Percentiles rank a stretch among this genome's conserved stretches.
Conservation (phyloP, 78 protist genomes). For the Salpingoeca rosetta region DNA sequence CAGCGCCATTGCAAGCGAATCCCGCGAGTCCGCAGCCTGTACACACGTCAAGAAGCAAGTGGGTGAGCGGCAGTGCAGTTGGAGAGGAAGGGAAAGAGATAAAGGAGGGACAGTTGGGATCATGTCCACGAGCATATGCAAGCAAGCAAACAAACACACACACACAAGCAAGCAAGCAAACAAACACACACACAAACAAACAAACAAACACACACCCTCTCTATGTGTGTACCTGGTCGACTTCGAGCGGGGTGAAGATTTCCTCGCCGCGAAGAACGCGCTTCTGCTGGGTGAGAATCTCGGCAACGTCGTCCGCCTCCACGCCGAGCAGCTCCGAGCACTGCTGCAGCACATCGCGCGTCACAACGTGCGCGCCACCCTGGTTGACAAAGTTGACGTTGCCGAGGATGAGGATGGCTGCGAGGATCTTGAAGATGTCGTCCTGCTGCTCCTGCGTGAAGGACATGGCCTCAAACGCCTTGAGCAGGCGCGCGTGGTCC, state of each 20-base stretch:
- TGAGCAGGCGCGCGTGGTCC: not conserved
- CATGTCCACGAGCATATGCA: not conserved
- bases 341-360: not conserved
- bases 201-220: not conserved
- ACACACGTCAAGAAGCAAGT: no score
- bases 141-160: no score
- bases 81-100: no score
- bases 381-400: constrained; percentile 18
- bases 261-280: not conserved
- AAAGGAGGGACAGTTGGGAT: not conserved
- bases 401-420: constrained; percentile 49
- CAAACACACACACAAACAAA: no score
- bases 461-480: constrained; percentile 48
- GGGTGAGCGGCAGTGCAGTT: constrained; percentile 13
- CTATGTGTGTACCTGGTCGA: not conserved
- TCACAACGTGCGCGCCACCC: not conserved
- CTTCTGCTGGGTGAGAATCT: not conserved
- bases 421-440: constrained; percentile 32
- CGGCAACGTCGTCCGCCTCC: not conserved
- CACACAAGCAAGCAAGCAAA: no score
- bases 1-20: constrained; percentile 26
- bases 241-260: not conserved
- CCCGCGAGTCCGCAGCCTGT: constrained; percentile 52
- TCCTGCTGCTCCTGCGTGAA: constrained; percentile 19
- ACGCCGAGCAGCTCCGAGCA: not conserved